phyloP scores from a whole-genome alignment of 345 rosid species.

The Chamaenerion angustifolium region DNA sequence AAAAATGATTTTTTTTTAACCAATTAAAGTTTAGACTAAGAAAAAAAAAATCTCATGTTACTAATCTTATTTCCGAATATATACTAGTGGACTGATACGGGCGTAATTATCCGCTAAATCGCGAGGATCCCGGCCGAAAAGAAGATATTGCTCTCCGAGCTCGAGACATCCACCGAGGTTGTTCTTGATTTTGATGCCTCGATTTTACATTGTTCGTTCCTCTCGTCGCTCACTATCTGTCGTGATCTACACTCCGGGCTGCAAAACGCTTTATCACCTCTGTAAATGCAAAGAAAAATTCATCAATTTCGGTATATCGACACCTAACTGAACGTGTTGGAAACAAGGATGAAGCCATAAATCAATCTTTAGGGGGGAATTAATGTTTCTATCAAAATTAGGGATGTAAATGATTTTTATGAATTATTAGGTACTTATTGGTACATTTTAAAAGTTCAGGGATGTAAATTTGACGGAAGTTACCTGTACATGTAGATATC shows the following conservation, averaged over 20 bases:
- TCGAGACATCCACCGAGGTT: constrained; percentile 17
- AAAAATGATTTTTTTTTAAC: too few species aligned
- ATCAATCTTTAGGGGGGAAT: too few species aligned
- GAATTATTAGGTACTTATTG: background rate
- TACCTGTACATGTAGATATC: constrained; percentile 80
- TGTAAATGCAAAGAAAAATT: constrained; percentile 7
- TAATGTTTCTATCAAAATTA: too few species aligned
- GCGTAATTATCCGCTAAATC: constrained; percentile 19
- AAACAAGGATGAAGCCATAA: too few species aligned
- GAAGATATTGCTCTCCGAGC: constrained; percentile 24
- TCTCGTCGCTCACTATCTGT: constrained; percentile 44
- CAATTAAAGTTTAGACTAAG: too few species aligned
- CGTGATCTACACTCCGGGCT: constrained; percentile 62
- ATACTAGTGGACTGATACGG: too few species aligned
- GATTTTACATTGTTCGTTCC: constrained; percentile 45
- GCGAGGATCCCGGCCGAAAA: constrained; percentile 64
- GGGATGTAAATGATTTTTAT: background rate
- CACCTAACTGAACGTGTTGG: too few species aligned
- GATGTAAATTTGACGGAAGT: too few species aligned
- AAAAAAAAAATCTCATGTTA: too few species aligned
- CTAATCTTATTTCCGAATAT: too few species aligned
- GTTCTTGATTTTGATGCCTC: constrained; percentile 16
- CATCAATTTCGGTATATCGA: too few species aligned
- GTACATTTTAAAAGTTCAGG: too few species aligned
- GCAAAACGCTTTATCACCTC: constrained; percentile 79